Base-by-base conservation (phyloP, 202 grass and related monocot species). In the Schoenoplectus tabernaemontani region DNA sequence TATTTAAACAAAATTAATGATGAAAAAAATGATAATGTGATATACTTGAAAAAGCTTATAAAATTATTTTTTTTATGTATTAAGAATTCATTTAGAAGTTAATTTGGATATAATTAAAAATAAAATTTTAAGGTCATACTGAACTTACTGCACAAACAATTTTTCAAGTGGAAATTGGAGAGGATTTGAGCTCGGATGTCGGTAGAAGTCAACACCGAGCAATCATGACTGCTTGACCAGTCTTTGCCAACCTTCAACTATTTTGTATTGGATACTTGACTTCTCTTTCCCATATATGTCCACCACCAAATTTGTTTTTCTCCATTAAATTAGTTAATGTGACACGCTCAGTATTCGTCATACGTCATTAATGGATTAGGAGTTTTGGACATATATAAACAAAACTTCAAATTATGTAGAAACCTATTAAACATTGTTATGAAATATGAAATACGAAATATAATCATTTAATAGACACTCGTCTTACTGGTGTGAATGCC, bases 241-340 rank as follows among this genome's bases (percentile, higher is more conserved):
- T 13, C 50, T 6, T n/a, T 42, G 76, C 76, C 76, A 78, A 62
- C 36, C 57, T 79, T 62, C 57, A 56, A 61, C 76, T 78, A 78
- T 79, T 32, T 60, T 4, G n/a, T 60, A 47, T 47, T 24, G 67
- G 67, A 71, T 46, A 71, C 23, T 70, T 71, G 22, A 71, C 22
- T 46, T 71, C n/a, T 22, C 4, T 26, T 71, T 7, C 66, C 37
- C 66, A 13, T 13, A 24, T 58, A 33, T n/a, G n/a, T 41, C 76
- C 19, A 79, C 23, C 59, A 19, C 28, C 57, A 46, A 9, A 17
- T 30, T 26, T 61, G 24, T 12, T 37, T 39, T 58, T 58, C n/a
- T 36, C 50, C 32, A 66, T 19, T 66, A 61, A 59, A 61, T 61
- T 19, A 38, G 59, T 66, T 5, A 37, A 9, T 10, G 63, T 39